These are phyloP conservation scores for Cryptosporidium meleagridis DNA, from an alignment of 169 alveolate genomes.

Conservation along the genomic window DNA sequence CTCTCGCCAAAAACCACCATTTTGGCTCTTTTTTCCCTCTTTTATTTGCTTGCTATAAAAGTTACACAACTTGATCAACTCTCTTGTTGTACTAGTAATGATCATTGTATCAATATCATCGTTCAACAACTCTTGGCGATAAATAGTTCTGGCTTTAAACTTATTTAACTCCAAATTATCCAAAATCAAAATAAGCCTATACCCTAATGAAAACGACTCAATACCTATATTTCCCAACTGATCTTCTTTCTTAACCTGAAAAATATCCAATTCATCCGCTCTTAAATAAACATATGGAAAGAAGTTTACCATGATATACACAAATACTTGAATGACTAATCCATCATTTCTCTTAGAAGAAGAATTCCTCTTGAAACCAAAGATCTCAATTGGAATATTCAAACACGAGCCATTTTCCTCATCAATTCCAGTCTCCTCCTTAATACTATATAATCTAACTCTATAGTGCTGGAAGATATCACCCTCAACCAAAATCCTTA, in stretches of 20 bases:
- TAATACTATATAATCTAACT: not conserved
- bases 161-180: not conserved
- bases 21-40: not conserved
- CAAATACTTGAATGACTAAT: not conserved
- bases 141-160: not conserved
- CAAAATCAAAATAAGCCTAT: not conserved
- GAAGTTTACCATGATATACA: not conserved
- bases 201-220: slow-evolving; percentile 17
- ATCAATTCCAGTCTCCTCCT: not conserved
- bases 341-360: not conserved
- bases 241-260: no score
- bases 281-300: slow-evolving; percentile 20
- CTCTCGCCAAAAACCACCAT: no score
- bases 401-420: not conserved
- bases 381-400: slow-evolving; percentile 18
- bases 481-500: not conserved
- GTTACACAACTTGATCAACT: no score
- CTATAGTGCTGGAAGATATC: not conserved
- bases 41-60: not conserved
- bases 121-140: not conserved
- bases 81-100: not conserved
- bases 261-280: not conserved
- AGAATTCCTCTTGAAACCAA: not conserved
- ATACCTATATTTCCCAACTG: not conserved
- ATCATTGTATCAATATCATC: no score